Evolutionary conservation across 768 basidiomycete species (phyloP), one percentile per base, ranked within the genome.

Genomic region (Lentinula detonsa): DNA sequence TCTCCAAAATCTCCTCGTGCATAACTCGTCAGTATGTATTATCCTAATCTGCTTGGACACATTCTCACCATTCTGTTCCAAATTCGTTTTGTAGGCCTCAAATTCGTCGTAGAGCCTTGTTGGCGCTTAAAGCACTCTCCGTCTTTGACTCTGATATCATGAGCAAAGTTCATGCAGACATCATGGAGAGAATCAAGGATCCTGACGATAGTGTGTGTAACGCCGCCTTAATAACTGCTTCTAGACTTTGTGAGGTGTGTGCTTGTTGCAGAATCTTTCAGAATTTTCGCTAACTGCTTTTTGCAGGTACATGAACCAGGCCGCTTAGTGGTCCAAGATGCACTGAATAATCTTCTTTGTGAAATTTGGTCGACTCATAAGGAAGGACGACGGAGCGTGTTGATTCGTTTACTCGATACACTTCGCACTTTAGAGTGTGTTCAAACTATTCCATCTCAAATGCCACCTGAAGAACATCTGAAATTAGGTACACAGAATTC

Each of bases 1-100:
- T 54, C 71, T 94, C 5, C 78, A 81, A 40, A 80, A 85, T 60
- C 77, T 94, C 10, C 76, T 93, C 18, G 83, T 82, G 37, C 88
- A 92, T 69, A 80, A 82, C 65, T 86, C 87, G 92, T 93, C 78
- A 84, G 90, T 83, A 72, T 68, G 72, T 77, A 69, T 69, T 18
- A 16, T 35, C 10, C 6, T 6, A 16, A 63, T n/a, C 21, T 34
- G 5, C 31, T 8, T 34, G 15, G 43, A 33, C 18, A 10, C 48
- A 28, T 34, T 45, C 53, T 31, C 28, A 21, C 9, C 21, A 46
- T n/a, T 1, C 7, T 46, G 57, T 8, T 53, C n/a, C 15, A 8
- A 40, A 21, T 35, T 55, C 62, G 49, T 49, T 52, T 63, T 8
- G 37, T 66, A 92, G 90, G 37, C 67, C 75, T 8, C 76, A 79